Evolutionary conservation across 1,284 basidiomycete species (phyloP).

Genomic region (Phaffia rhodozyma): DNA sequence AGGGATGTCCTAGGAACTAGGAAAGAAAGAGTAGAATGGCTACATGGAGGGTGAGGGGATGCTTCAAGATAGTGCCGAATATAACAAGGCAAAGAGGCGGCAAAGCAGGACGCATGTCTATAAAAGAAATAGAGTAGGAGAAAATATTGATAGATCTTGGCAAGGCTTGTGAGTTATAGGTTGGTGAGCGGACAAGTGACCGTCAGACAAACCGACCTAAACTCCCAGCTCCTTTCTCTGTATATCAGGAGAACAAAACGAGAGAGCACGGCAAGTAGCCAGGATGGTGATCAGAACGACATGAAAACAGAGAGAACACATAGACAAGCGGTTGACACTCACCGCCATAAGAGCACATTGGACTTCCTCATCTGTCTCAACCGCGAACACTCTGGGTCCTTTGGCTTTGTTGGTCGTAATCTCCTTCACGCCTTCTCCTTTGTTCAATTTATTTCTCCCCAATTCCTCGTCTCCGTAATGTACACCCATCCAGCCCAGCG

Average conservation of each 20-base stretch:
- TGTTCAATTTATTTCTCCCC: conserved; percentile 29
- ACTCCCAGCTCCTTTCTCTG: too few species aligned
- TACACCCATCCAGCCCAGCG: conserved; percentile 51
- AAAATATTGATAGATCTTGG: too few species aligned
- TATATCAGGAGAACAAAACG: too few species aligned
- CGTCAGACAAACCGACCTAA: too few species aligned
- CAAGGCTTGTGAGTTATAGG: too few species aligned
- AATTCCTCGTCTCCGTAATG: conserved; percentile 41
- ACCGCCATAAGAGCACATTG: conserved; percentile 25
- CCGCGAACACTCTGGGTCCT: conserved; percentile 33
- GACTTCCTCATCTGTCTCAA: conserved; percentile 42
- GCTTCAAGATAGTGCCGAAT: background rate
- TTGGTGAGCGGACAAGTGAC: too few species aligned
- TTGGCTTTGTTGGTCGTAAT: conserved; percentile 26
- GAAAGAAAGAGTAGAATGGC: too few species aligned
- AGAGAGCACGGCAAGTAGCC: too few species aligned
- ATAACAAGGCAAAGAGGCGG: background rate
- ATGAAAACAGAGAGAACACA: too few species aligned
- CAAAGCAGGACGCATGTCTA: background rate
- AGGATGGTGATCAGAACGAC: too few species aligned
- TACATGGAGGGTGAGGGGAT: too few species aligned
- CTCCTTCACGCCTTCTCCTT: conserved; percentile 28
- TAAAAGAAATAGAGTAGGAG: background rate
- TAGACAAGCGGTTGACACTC: background rate
- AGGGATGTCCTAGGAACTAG: too few species aligned